Evolutionary conservation across 2,329 filamentous ascomycete genomes (phyloP).

Genomic region (Furcasterigmium sp.): DNA sequence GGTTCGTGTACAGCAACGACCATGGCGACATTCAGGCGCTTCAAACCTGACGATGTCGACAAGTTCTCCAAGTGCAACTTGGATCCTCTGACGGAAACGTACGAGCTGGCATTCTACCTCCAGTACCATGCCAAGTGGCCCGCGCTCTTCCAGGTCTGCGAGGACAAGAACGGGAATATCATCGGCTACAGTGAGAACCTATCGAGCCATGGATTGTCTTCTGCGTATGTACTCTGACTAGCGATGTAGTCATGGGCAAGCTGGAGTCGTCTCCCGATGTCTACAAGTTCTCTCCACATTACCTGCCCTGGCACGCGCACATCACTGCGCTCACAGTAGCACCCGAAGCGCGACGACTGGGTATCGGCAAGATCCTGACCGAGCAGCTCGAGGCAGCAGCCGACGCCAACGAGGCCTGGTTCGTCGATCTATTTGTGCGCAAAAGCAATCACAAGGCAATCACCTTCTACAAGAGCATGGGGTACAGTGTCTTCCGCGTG

Average conservation of each 20-base stretch:
- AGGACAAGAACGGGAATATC: constrained; percentile 80
- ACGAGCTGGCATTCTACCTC: constrained; percentile 91
- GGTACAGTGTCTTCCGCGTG: constrained; percentile 83
- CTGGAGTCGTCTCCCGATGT: constrained; percentile 79
- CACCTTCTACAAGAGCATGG: constrained; percentile 82
- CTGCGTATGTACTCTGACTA: constrained; percentile 17
- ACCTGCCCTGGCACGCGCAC: constrained; percentile 98
- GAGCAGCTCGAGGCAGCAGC: constrained; percentile 77
- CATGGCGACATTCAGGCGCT: constrained; percentile 83
- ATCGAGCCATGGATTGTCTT: constrained; percentile 4
- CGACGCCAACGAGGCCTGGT: constrained; percentile 82
- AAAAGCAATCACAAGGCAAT: constrained; percentile 85
- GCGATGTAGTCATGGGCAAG: constrained; percentile 81
- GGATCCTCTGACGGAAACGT: constrained; percentile 95
- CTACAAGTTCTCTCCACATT: constrained; percentile 73
- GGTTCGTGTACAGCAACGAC: constrained; percentile 7
- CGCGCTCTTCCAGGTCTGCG: constrained; percentile 85
- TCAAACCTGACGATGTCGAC: constrained; percentile 79
- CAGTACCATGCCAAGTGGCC: constrained; percentile 97
- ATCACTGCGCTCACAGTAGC: constrained; percentile 94
- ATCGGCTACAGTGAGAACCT: constrained; percentile 78
- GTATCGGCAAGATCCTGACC: constrained; percentile 79
- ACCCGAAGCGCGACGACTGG: constrained; percentile 76
- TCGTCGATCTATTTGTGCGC: constrained; percentile 91
- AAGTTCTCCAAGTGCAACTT: constrained; percentile 92